Base-by-base conservation (phyloP, 768 basidiomycete genomes). In the Chalciporus sphaerocephalus region DNA sequence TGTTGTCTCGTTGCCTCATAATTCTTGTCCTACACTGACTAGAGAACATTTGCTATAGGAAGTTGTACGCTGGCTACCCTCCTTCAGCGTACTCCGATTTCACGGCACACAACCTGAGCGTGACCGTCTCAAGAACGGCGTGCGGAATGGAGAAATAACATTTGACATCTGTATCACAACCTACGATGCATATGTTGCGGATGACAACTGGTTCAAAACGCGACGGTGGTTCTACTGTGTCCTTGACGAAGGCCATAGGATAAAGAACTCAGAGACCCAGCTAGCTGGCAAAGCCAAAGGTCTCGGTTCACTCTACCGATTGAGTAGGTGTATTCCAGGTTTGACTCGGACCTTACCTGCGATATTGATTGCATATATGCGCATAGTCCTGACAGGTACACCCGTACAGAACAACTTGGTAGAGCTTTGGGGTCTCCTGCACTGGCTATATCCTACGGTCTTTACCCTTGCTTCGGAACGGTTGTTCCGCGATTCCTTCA, bases 181-280 rank as follows among this genome's bases (percentile, higher is more conserved):
- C 1, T 87, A 87, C 55, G 86, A 88, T 22, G 55, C 68, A 1
- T 86, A 78, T 48, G 75, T 74, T 44, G 68, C 74, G 27, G 79
- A 84, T 42, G 70, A 79, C 30, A 40, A 50, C 7, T 83, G 81
- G 80, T 76, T 83, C 70, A 87, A 79, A 67, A 71, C 64, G 38
- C 71, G 66, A 15, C 75, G 68, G 38, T 87, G 73, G 79, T 73
- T 60, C 18, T 80, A 79, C 45, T 75, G 76, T 48, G 79, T 81
- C 6, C 71, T 83, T 11, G 81, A 83, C 49, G 81, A 83, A 57
- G 81, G 81, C 5, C 86, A 88, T 64, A 76, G 73, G 54, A 83
- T 88, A 67, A 87, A 87, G 67, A 86, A 86, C 50, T 65, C 78
- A 9, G 79, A 77, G 27, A 78, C 78, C 18, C 73, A 74, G 20